These are phyloP conservation scores for Arthrinium puccinioides DNA, from an alignment of 2,329 filamentous ascomycete species.

Conservation along the genomic window DNA sequence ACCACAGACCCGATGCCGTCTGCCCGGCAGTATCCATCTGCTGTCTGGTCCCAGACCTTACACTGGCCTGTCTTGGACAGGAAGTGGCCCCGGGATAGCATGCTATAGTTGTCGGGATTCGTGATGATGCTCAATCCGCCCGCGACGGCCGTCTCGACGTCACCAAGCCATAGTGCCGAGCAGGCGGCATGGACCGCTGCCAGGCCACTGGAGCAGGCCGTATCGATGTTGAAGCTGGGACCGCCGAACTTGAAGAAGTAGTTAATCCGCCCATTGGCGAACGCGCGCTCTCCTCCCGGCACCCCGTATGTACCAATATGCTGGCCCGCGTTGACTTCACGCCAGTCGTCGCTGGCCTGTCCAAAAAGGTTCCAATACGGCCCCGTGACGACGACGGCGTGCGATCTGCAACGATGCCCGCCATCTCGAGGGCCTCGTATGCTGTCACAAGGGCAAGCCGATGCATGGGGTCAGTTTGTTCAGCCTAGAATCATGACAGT, in stretches of 20 bases:
- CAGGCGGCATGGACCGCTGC: slow-evolving; percentile 61
- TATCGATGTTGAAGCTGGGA: slow-evolving; percentile 65
- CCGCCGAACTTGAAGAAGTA: slow-evolving; percentile 73
- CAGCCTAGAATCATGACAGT: too few species aligned
- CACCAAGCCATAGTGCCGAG: slow-evolving; percentile 51
- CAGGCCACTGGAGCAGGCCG: slow-evolving; percentile 69
- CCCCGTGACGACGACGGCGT: slow-evolving; percentile 49
- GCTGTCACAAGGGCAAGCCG: slow-evolving; percentile 57
- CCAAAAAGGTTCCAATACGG: slow-evolving; percentile 63
- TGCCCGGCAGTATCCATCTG: slow-evolving; percentile 49
- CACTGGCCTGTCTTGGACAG: slow-evolving; percentile 38
- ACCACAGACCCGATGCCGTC: slow-evolving; percentile 30
- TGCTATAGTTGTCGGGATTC: slow-evolving; percentile 58
- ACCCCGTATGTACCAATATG: slow-evolving; percentile 55
- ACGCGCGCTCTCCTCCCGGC: slow-evolving; percentile 33
- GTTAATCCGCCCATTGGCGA: slow-evolving; percentile 55
- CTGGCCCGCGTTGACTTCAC: slow-evolving; percentile 66
- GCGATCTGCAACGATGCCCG: slow-evolving; percentile 55
- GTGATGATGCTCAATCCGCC: slow-evolving; percentile 60
- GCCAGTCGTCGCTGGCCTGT: slow-evolving; percentile 69
- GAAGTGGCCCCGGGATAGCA: slow-evolving; percentile 58
- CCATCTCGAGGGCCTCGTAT: slow-evolving; percentile 64
- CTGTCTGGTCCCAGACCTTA: slow-evolving; percentile 58
- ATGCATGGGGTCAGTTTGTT: slow-evolving; percentile 65
- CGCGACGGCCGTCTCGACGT: slow-evolving; percentile 58